Base-by-base conservation (phyloP, 148 eudicot species). In the Heliosperma pusillum region DNA sequence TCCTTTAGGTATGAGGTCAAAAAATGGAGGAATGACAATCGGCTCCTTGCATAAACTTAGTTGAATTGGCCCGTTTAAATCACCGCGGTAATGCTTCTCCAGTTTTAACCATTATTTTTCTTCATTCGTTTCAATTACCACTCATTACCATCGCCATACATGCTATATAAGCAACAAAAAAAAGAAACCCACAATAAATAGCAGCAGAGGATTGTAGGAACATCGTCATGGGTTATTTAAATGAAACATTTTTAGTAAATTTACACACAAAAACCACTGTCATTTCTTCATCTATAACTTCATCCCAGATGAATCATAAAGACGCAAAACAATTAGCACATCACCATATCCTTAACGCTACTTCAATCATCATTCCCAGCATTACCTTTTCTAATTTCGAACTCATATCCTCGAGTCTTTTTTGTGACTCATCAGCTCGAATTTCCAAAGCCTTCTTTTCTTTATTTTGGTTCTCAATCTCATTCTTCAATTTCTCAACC, bases 401-500 rank as follows among this genome's bases (percentile, higher is more conserved):
- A 29, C 80, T 84, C 82, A 88, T 69, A 61, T 89, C 89, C 72
- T 73, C 69, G 61, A 82, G 67, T 79, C 83, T 85, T 78, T 84
- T 88, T 80, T 87, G 93, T 62, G 87, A 78, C 76, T 88, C 90
- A 29, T 67, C 62, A 11, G 78, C 83, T 80, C 81, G 82, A 52
- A 81, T 60, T 80, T 87, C 89, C 76, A 91, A 76, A 2, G 76
- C 82, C 71, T 83, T 84, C 63, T 84, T 93, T 74, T 86, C 91
- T 78, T 71, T 80, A 60, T 78, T 83, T 67, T 86, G 91, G 19
- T 65, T 24, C 42, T 88, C 90, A 66, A 83, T 71, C 82, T 91
- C 93, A 78, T 82, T 88, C 79, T 81, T 85, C 58, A 93, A 86
- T 71, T 80, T 80, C 58, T 89, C 90, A 79, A 89, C 83, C 88